phyloP scores from a whole-genome alignment of 148 eudicot species.

The Vaccinium darrowii region DNA sequence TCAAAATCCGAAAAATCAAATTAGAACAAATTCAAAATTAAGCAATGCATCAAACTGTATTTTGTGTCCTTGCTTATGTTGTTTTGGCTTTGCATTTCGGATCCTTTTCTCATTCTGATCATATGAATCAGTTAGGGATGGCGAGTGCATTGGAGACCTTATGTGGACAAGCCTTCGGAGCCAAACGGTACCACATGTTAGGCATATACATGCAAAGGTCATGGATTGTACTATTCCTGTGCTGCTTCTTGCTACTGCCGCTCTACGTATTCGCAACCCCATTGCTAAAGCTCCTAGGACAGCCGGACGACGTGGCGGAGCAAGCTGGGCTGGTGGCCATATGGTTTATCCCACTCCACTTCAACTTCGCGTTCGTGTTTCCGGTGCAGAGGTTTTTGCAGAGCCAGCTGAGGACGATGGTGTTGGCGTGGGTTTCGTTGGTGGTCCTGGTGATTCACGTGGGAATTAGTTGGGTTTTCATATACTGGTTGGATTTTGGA shows the following conservation, averaged over 20 bases:
- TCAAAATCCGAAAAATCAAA: neutral
- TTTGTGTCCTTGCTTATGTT: neutral
- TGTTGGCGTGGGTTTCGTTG: slow-evolving; percentile 50
- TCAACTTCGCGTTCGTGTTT: slow-evolving; percentile 59
- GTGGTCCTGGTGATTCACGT: slow-evolving; percentile 33
- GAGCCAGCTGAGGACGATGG: slow-evolving; percentile 52
- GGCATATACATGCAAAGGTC: slow-evolving; percentile 56
- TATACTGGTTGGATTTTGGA: slow-evolving; percentile 39
- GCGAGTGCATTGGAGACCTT: slow-evolving; percentile 58
- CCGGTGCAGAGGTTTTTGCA: slow-evolving; percentile 58
- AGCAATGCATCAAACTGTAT: neutral
- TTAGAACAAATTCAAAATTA: neutral
- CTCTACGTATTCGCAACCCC: slow-evolving; percentile 54
- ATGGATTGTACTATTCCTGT: slow-evolving; percentile 59
- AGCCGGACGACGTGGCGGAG: slow-evolving; percentile 50
- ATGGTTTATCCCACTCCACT: slow-evolving; percentile 64
- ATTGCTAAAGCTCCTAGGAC: slow-evolving; percentile 38
- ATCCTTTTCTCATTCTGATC: neutral
- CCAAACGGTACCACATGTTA: slow-evolving; percentile 44
- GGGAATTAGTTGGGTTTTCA: slow-evolving; percentile 41
- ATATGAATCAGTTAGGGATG: slow-evolving; percentile 41
- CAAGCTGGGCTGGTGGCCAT: slow-evolving; percentile 41
- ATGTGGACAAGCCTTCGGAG: slow-evolving; percentile 63
- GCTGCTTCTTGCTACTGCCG: slow-evolving; percentile 54
- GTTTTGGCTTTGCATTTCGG: neutral